Evolutionary conservation across 2,329 filamentous ascomycete species (phyloP), one percentile per base, ranked within the genome.

Genomic region (Cladosporium halotolerans): DNA sequence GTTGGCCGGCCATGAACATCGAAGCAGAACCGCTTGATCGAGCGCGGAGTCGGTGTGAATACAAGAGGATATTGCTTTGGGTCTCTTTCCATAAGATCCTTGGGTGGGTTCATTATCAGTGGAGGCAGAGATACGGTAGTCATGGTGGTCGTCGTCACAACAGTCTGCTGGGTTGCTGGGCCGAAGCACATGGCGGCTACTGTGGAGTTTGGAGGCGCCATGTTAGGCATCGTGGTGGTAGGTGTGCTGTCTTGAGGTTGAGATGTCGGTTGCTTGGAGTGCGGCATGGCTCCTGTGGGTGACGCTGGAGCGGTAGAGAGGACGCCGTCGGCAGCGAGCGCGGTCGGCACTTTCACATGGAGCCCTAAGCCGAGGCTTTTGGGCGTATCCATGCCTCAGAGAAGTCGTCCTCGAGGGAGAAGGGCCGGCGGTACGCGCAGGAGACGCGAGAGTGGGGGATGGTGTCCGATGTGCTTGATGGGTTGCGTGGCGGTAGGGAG

Each of bases 1-100:
- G 82, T 78, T 7, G 80, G 73, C 54, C 76, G 75, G 42, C 82
- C 80, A 45, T 81, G 80, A 34, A 87, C 74, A 48, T 85, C 82
- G 62, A 95, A 91, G 39, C 81, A 84, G 66, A 97, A 86, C 53
- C 83, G 84, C 58, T 83, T 82, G 56, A 99, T 75, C 48, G 87
- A 84, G 13, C 83, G 80, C 2, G 93, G 93, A 1, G 91, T 95
- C 1, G 89, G 86, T 46, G 88, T 84, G 57, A 81, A 79, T 36
- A 92, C 92, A 31, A 99, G 77, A 38, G 93, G 93, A 68, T 95
- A 99, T 63, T 93, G 83, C 68, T 95, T 95, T 11, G 86, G 79
- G 70, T 97, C 90, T 54, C 96, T 81, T 51, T 84, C 79, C 55
- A 80, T 76, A 33, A 90, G 78, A 48, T 83, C 81, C 50, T 82